phyloP scores from a whole-genome alignment of 805 yeast species.

The Hanseniaspora occidentalis region DNA sequence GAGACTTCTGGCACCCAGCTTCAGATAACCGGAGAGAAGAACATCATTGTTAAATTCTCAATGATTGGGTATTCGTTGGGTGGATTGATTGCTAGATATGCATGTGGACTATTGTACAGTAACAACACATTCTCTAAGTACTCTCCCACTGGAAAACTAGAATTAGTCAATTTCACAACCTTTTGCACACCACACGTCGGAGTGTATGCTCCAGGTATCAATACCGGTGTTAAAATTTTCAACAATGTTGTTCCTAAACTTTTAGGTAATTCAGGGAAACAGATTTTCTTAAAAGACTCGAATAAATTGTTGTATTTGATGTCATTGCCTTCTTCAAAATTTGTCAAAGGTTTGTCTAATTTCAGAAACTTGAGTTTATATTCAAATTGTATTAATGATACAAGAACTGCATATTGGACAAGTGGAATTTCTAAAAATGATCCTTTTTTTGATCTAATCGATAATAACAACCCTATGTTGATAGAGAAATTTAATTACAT shows the following conservation, averaged over 20 bases:
- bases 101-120: conserved; percentile 56
- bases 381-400: conserved; percentile 70
- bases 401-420: conserved; percentile 75
- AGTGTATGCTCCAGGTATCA: conserved; percentile 44
- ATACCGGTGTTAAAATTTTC: conserved; percentile 39
- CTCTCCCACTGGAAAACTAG: conserved; percentile 20
- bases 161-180: conserved; percentile 46
- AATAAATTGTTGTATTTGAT: conserved; percentile 51
- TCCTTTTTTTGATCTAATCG: conserved; percentile 38
- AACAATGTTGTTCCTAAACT: conserved; percentile 52
- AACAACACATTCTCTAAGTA: conserved; percentile 32
- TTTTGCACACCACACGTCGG: conserved; percentile 67
- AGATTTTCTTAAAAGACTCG: conserved; percentile 52
- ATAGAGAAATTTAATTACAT: conserved; percentile 34
- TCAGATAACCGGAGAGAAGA: conserved; percentile 12
- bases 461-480: conserved; percentile 27
- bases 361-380: conserved; percentile 49
- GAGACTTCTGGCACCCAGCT: conserved; percentile 3
- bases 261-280: conserved; percentile 62
- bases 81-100: conserved; percentile 68
- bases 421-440: conserved; percentile 54
- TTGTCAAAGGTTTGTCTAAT: conserved; percentile 38
- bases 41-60: conserved; percentile 50
- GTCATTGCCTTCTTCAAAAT: conserved; percentile 51
- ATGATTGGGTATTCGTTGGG: conserved; percentile 79